Percentiles rank a stretch among this genome's conserved stretches.
These are phyloP conservation scores for Psilocybe azurescens DNA, from an alignment of 768 basidiomycete genomes.

Conservation along the genomic window DNA sequence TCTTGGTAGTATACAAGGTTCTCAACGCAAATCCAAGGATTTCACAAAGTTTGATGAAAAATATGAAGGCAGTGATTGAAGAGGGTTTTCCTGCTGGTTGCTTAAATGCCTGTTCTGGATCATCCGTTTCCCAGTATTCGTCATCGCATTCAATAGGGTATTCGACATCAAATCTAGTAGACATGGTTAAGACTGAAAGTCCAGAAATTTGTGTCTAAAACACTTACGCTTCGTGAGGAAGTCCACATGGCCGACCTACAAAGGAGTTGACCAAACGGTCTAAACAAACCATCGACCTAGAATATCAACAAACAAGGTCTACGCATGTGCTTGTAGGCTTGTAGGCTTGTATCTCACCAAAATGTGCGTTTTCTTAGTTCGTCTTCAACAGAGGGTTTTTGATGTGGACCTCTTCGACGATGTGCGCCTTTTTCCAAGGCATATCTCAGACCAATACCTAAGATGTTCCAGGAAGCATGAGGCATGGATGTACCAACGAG, in stretches of 20 bases:
- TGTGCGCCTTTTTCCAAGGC: conserved; percentile 71
- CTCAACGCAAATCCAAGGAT: conserved; percentile 66
- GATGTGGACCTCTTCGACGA: conserved; percentile 44
- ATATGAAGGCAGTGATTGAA: conserved; percentile 55
- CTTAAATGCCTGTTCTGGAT: conserved; percentile 54
- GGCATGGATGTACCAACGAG: conserved; percentile 51
- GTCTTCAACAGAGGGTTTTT: conserved; percentile 44
- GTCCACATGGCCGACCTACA: conserved; percentile 68
- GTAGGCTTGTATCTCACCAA: conserved; percentile 38
- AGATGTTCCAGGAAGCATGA: conserved; percentile 59
- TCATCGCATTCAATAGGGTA: conserved; percentile 65
- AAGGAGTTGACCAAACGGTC: conserved; percentile 47
- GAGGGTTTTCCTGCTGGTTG: conserved; percentile 70
- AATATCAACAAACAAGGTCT: not conserved
- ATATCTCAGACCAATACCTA: conserved; percentile 62
- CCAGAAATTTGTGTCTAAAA: not conserved
- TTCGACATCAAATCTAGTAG: conserved; percentile 64
- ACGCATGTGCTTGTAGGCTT: not conserved
- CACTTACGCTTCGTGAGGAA: conserved; percentile 74
- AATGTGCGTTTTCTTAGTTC: conserved; percentile 69
- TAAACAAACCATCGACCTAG: conserved; percentile 35
- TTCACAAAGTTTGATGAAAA: conserved; percentile 59
- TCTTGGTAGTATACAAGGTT: conserved; percentile 56
- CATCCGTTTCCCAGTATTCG: conserved; percentile 50
- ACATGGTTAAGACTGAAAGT: conserved; percentile 1